phyloP scores from a whole-genome alignment of 441 rosid genomes.

The Adansonia gregorii region DNA sequence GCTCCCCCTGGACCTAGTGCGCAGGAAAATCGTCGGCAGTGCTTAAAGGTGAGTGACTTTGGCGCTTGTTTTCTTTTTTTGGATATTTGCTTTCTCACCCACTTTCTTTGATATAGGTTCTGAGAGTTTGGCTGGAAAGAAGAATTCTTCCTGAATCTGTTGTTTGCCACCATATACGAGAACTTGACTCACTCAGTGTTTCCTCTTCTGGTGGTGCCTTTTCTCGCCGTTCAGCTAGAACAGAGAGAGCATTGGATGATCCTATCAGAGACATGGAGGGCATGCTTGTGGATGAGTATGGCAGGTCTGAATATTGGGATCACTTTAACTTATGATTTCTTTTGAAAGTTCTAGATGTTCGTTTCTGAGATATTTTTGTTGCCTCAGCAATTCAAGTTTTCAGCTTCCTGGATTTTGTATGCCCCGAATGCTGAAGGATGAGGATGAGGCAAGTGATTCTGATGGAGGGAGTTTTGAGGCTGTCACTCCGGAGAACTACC shows the following conservation, averaged over 20 bases:
- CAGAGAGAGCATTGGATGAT: constrained; percentile 95
- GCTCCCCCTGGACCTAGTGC: constrained; percentile 85
- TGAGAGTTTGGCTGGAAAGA: constrained; percentile 96
- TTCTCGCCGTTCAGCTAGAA: constrained; percentile 93
- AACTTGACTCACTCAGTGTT: constrained; percentile 67
- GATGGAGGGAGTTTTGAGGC: constrained; percentile 94
- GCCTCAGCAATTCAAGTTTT: constrained; percentile 91
- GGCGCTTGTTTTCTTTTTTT: background rate
- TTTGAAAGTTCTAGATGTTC: constrained; percentile 13
- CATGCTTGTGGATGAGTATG: constrained; percentile 98
- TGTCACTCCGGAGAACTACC: constrained; percentile 90
- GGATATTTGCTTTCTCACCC: constrained; percentile 8
- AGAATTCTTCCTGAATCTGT: constrained; percentile 79
- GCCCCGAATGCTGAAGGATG: constrained; percentile 89
- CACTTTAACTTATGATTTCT: constrained; percentile 1
- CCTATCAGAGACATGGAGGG: constrained; percentile 99
- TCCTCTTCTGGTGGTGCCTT: constrained; percentile 74
- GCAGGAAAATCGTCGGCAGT: constrained; percentile 83
- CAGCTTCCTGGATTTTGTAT: constrained; percentile 98
- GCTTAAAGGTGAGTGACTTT: constrained; percentile 73
- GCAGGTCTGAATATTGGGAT: constrained; percentile 61
- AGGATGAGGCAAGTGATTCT: constrained; percentile 87
- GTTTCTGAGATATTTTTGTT: constrained; percentile 32
- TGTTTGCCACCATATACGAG: constrained; percentile 80
- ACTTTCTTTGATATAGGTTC: constrained; percentile 56